Conservation (phyloP, 306 rosid genomes). For the Glycine latifolia region DNA sequence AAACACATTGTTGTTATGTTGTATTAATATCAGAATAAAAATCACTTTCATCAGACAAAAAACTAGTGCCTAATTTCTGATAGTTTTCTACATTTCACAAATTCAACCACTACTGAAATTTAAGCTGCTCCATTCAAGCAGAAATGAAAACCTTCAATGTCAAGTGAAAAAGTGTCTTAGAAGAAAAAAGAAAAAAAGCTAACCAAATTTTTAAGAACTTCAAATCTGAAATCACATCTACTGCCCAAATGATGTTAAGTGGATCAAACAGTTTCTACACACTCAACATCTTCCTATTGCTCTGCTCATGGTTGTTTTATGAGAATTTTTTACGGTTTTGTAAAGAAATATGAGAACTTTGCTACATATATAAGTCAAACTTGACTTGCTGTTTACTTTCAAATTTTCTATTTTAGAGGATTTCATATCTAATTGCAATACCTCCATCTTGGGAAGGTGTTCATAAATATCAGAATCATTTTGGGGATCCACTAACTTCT, state of each 20-base stretch:
- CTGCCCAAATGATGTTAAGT: neutral
- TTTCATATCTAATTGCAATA: neutral
- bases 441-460: no score
- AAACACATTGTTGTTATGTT: neutral
- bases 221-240: neutral
- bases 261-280: neutral
- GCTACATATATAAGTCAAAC: neutral
- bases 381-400: neutral
- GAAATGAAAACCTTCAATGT: neutral
- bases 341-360: neutral
- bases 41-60: neutral
- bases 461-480: neutral
- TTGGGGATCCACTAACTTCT: neutral
- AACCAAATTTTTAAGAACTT: neutral
- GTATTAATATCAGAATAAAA: slow-evolving; percentile 2
- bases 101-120: slow-evolving; percentile 1
- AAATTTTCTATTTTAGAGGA: neutral
- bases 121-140: neutral
- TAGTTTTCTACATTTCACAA: slow-evolving; percentile 1
- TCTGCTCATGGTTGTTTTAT: neutral
- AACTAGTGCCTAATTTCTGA: neutral
- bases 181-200: neutral
- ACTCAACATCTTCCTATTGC: neutral
- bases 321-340: neutral
- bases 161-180: neutral